Evolutionary conservation across 306 rosid genomes (phyloP), one percentile per base, ranked within the genome.

Genomic region (Morella rubra): DNA sequence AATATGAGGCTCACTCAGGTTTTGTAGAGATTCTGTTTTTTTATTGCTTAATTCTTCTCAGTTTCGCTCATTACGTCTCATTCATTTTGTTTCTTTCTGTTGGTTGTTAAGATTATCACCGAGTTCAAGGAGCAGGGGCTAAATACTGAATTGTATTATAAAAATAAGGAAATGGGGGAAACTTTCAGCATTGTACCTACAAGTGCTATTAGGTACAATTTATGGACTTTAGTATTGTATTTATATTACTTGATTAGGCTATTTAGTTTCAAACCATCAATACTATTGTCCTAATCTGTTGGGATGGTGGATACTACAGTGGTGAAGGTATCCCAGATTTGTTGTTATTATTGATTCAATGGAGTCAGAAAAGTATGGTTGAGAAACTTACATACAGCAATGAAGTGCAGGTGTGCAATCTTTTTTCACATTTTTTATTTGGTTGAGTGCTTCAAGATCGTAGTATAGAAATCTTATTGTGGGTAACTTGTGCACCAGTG

Each of bases 301-400:
- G 70, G 10, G 12, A 44, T 73, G 64, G 71, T 85, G 66, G 54
- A 76, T 83, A 45, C 81, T 78, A 62, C 85, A 95, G 97, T 65
- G 99, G 99, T 41, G 99, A 95, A 85, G 99, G 97, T 51, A 84
- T 90, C 82, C 99, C 99, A 5, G 99, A 95, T 81, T 5, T 95
- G 85, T 81, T 95, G 55, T 84, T 95, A 58, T 77, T 95, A 54
- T 84, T 92, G 87, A 90, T 95, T 80, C 92, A 95, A 44, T 90
- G 97, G 97, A 82, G 96, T 70, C 97, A 95, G 76, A 95, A 90
- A 84, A 89, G 97, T 74, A 95, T 95, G 99, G 87, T 78, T 64
- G 86, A 95, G 82, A 90, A 90, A 77, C 97, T 95, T 82, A 92
- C 93, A 1, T 95, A 85, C 78, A 95, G 90, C 78, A 90, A 86